A percentile compares a stretch with the other conserved stretches of the same genome.
These are phyloP conservation scores for Piper betle DNA, from an alignment of 164 flowering plant genomes.

Conservation along the genomic window DNA sequence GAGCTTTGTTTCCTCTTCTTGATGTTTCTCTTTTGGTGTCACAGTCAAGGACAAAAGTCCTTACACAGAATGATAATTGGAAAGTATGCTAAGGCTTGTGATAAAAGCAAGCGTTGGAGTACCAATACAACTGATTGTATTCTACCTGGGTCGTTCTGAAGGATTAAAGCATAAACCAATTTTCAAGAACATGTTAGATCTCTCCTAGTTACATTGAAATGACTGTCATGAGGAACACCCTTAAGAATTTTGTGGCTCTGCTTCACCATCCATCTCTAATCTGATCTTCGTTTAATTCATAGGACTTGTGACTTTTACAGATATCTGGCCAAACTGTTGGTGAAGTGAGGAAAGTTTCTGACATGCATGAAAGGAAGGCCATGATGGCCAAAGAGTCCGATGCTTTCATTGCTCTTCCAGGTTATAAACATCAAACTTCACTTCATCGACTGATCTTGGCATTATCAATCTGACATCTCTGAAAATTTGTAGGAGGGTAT, in stretches of 20 bases:
- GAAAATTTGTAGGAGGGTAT: slow-evolving; percentile 18
- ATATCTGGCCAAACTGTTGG: slow-evolving; percentile 8
- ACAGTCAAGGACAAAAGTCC: background rate
- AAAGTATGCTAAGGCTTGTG: too few species aligned
- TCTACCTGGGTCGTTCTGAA: too few species aligned
- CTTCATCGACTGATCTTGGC: background rate
- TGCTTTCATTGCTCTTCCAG: slow-evolving; percentile 16
- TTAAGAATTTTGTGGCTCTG: background rate
- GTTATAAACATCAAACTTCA: slow-evolving; percentile 11
- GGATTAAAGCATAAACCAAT: too few species aligned
- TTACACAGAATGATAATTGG: too few species aligned
- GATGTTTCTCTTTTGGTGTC: too few species aligned
- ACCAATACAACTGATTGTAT: too few species aligned
- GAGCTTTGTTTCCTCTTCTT: background rate
- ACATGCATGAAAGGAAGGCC: slow-evolving; percentile 12
- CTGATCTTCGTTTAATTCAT: background rate
- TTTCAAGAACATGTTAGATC: too few species aligned
- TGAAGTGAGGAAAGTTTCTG: slow-evolving; percentile 11
- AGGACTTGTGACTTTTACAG: slow-evolving; percentile 11
- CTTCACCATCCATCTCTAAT: background rate
- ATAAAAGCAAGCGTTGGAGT: too few species aligned
- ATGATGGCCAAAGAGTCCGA: slow-evolving; percentile 11
- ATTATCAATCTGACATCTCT: background rate
- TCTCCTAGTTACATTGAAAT: background rate
- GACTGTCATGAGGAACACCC: background rate